Evolutionary conservation across 805 yeast genomes (phyloP), one percentile per base, ranked within the genome.

Genomic region (Sugiyamaella chiloensis): DNA sequence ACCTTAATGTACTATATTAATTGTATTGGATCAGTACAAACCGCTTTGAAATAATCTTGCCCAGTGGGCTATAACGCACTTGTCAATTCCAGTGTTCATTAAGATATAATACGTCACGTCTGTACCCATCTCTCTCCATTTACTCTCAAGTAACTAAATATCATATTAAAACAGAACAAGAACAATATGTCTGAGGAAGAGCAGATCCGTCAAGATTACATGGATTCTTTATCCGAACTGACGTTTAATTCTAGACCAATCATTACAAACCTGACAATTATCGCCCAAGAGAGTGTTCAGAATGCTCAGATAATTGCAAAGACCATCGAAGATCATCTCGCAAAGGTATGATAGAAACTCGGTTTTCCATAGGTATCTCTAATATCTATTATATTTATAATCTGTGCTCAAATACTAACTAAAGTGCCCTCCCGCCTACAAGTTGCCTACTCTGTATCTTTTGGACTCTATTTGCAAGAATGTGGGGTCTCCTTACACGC

Each of bases 391-490:
- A 27, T 27, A n/a, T n/a, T n/a, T n/a, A n/a, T n/a, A n/a, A n/a
- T n/a, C n/a, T 29, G 12, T 17, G 34, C 4, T 23, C 7, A 35
- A 42, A 17, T 16, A 40, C 40, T 35, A 35, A 35, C 40, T 27
- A 14, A 36, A 65, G 63, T 81, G 93, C 59, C 77, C 86, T 2
- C 97, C 97, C 1, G 75, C 78, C 9, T 90, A 87, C 55, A 93
- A 93, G 66, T 73, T 93, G 41, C 93, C 79, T 58, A 81, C 93
- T 3, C 73, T 93, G 51, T 93, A 91, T 62, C 73, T 91, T 40
- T 67, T 93, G 47, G 98, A 93, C 65, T 89, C 97, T 14, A 85
- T 93, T 41, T 85, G 91, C 68, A 93, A 93, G 65, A 87, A 83
- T 59, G 83, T 87, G 26, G 96, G 97, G 6, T 76, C 82, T 52